Conservation (phyloP, 2,329 filamentous ascomycete species). For the Xylaria sp. region DNA sequence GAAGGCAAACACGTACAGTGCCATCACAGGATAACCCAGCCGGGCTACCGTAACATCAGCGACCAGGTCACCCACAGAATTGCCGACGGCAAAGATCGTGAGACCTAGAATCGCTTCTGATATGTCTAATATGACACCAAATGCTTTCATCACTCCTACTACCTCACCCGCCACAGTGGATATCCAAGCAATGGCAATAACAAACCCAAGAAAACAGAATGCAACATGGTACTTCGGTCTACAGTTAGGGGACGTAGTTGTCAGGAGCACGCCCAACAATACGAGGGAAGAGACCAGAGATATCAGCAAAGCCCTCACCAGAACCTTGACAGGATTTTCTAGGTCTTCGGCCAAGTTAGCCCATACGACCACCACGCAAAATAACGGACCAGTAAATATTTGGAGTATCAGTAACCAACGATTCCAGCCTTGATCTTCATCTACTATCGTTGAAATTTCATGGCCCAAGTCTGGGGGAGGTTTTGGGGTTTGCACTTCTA, state of each 20-base stretch:
- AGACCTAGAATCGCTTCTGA: conserved; percentile 94
- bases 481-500: conserved; percentile 39
- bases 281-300: conserved; percentile 76
- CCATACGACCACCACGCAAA: conserved; percentile 81
- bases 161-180: conserved; percentile 95
- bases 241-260: conserved; percentile 73
- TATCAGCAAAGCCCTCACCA: conserved; percentile 68
- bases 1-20: conserved; percentile 62
- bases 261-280: conserved; percentile 72
- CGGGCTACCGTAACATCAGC: conserved; percentile 94
- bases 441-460: conserved; percentile 43
- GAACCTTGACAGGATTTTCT: conserved; percentile 59
- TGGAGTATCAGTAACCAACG: conserved; percentile 90
- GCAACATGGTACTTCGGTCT: conserved; percentile 79
- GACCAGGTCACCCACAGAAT: conserved; percentile 92
- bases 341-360: conserved; percentile 71
- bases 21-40: conserved; percentile 97
- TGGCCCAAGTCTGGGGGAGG: conserved; percentile 43
- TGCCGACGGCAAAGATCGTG: conserved; percentile 96
- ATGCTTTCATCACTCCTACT: conserved; percentile 90
- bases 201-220: conserved; percentile 88
- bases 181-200: conserved; percentile 95
- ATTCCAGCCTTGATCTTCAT: conserved; percentile 76
- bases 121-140: conserved; percentile 92
- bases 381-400: conserved; percentile 85